Evolutionary conservation across 2,329 filamentous ascomycete species (phyloP), one percentile per base, ranked within the genome.

Genomic region (Hymenoscyphus fructigenus): DNA sequence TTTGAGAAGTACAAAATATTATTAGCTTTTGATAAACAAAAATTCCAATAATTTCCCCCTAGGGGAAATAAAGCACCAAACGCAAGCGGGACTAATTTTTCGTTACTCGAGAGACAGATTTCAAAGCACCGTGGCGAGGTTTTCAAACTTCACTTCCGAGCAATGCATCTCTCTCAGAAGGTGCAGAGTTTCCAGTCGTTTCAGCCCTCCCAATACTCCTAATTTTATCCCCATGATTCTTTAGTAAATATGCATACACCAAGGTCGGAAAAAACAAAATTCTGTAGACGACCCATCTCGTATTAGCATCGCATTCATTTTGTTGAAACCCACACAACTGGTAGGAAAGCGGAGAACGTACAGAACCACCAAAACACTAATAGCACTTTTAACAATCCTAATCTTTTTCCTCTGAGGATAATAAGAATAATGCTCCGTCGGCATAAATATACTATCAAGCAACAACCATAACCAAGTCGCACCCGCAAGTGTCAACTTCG

Each of bases 381-480:
- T 61, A 1, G 50, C 61, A 38, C 66, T 62, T 53, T 64, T 56
- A 23, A 63, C 34, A 36, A 71, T 67, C 47, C 57, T 67, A 5
- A 59, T 36, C 23, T 41, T 23, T 36, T 32, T 60, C 29, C 20
- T 44, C 26, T 60, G 32, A 20, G 26, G 26, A 29, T 36, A 41
- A 14, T 55, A 47, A 53, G 10, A 3, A 36, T 61, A 53, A 12
- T 63, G 66, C 17, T 56, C 59, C 26, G 15, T 23, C 1, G 64
- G 61, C 2, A 50, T 66, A 47, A 67, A 64, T 1, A 67, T 67
- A 5, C 64, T 66, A 17, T 71, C 69, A 5, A 71, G 23, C 1
- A 71, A 20, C 12, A 72, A 20, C 70, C 70, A 72, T 1, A 72
- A 53, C 70, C 70, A 72, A 28, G 65, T 29, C 9, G 41, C 34